Conservation (phyloP, 2,329 filamentous ascomycete species). For the Fusarium goolgardi region DNA sequence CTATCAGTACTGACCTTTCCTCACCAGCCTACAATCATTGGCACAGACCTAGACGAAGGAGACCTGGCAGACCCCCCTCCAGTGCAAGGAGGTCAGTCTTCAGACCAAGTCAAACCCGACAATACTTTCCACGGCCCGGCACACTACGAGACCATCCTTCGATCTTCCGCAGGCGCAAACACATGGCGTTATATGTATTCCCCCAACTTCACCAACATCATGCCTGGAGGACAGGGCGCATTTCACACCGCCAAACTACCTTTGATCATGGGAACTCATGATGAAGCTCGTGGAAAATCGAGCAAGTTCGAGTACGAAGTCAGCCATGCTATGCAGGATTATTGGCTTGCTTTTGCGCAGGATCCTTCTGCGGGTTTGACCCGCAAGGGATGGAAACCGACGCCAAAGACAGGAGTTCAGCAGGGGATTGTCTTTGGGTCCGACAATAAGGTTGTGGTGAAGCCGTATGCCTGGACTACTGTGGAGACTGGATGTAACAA, state of each 20-base stretch:
- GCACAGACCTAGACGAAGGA: slow-evolving; percentile 12
- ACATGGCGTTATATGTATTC: slow-evolving; percentile 24
- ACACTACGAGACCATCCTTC: slow-evolving; percentile 5
- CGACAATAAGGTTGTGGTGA: not conserved
- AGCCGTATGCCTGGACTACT: not conserved
- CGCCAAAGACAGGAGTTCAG: not conserved
- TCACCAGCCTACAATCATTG: slow-evolving; percentile 8
- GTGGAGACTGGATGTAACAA: slow-evolving; percentile 2
- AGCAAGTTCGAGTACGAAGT: slow-evolving; percentile 7
- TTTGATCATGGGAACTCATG: slow-evolving; percentile 14
- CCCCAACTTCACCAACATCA: slow-evolving; percentile 20
- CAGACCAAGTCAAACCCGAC: slow-evolving; percentile 1
- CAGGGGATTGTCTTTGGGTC: slow-evolving; percentile 7
- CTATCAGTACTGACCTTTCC: not conserved
- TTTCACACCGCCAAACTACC: slow-evolving; percentile 11
- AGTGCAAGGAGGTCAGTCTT: not conserved
- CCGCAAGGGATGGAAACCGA: slow-evolving; percentile 6
- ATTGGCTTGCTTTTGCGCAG: slow-evolving; percentile 2
- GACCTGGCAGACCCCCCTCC: not conserved
- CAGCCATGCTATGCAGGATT: slow-evolving; percentile 14
- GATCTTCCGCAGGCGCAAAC: not conserved
- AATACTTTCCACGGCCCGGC: not conserved
- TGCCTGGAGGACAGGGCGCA: slow-evolving; percentile 2
- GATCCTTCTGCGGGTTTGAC: not conserved
- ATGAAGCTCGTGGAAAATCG: not conserved